A percentile compares a stretch with the other conserved stretches of the same genome.
Evolutionary conservation across 164 flowering plant species (phyloP).

Genomic region (Kingdonia uniflora): DNA sequence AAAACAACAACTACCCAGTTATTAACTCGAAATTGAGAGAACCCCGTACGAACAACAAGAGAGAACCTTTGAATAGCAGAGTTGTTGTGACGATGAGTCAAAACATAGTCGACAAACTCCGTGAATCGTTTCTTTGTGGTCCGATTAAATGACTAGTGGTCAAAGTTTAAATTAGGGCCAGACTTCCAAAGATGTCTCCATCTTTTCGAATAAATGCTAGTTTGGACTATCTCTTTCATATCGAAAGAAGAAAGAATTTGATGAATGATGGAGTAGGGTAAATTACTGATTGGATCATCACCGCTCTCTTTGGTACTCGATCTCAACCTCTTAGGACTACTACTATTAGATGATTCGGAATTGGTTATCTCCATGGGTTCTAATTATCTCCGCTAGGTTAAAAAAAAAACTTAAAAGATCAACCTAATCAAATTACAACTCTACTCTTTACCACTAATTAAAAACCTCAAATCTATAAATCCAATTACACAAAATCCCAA

Average conservation of each 20-base stretch:
- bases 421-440: too few species aligned
- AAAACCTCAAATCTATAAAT: too few species aligned
- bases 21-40: neutral
- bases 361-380: too few species aligned
- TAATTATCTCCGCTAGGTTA: too few species aligned
- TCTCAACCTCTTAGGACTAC: too few species aligned
- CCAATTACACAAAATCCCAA: too few species aligned
- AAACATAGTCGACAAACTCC: neutral
- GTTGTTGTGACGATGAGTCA: neutral
- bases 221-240: neutral
- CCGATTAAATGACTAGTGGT: neutral
- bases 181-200: slow-evolving; percentile 7
- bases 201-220: neutral
- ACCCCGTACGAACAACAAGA: neutral
- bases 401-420: too few species aligned
- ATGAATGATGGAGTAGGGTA: neutral
- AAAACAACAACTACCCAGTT: neutral
- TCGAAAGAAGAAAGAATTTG: slow-evolving; percentile 2
- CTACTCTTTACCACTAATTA: too few species aligned
- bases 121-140: neutral
- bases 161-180: neutral
- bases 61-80: neutral
- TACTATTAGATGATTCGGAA: too few species aligned
- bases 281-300: neutral
- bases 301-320: too few species aligned